Evolutionary conservation across 345 rosid species (phyloP).

Genomic region (Kernera saxatilis): DNA sequence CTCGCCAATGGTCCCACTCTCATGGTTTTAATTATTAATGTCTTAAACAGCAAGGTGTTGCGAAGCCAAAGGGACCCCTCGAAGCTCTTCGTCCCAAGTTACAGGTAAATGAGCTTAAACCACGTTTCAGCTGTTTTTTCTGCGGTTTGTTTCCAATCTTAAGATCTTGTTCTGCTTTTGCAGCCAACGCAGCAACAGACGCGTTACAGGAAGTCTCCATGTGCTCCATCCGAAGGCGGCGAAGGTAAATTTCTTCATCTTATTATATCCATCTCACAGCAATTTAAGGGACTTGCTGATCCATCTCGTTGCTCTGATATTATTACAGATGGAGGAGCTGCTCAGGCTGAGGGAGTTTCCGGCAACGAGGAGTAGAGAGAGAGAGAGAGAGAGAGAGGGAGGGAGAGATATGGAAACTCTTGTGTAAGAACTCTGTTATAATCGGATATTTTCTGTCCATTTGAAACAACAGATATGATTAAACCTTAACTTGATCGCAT

Average conservation of each 20-base stretch:
- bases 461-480: conserved; percentile 8
- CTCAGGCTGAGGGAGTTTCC: conserved; percentile 48
- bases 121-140: neutral
- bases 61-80: conserved; percentile 97
- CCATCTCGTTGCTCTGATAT: neutral
- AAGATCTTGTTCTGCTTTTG: neutral
- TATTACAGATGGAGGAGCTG: conserved; percentile 56
- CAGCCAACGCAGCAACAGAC: conserved; percentile 99
- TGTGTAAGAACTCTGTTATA: conserved; percentile 25
- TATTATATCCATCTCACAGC: neutral
- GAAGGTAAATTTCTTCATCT: conserved; percentile 49
- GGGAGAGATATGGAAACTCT: neutral
- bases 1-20: neutral
- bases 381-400: conserved; percentile 23
- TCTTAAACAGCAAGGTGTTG: conserved; percentile 85
- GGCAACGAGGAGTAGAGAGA: conserved; percentile 34
- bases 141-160: neutral
- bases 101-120: conserved; percentile 49
- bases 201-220: conserved; percentile 91
- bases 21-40: neutral
- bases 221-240: conserved; percentile 72
- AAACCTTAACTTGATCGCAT: conserved; percentile 15
- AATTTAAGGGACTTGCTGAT: neutral
- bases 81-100: conserved; percentile 99
- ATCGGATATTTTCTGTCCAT: conserved; percentile 10